Percentiles rank a stretch among this genome's conserved stretches.
Conservation (phyloP, 2,329 filamentous ascomycete genomes). For the Trichoderma harzianum region DNA sequence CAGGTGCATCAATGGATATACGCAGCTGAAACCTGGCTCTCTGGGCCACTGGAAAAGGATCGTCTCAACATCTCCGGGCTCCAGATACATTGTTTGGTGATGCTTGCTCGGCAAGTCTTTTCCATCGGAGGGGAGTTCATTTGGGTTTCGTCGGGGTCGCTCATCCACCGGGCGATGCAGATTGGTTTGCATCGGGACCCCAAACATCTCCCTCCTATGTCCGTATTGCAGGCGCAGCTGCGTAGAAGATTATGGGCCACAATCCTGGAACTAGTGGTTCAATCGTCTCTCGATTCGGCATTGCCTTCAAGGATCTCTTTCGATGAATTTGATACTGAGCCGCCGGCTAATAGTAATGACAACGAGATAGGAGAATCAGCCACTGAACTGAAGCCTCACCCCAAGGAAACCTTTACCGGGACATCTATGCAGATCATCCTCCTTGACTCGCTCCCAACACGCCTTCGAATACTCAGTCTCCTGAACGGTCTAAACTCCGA, state of each 20-base stretch:
- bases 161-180: constrained; percentile 52
- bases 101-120: constrained; percentile 46
- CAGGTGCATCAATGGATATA: constrained; percentile 51
- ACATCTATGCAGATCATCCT: not conserved
- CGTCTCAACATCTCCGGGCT: constrained; percentile 46
- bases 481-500: not conserved
- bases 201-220: constrained; percentile 45
- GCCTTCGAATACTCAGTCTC: not conserved
- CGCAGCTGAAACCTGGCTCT: constrained; percentile 50
- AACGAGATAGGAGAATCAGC: not conserved
- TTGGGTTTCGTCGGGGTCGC: constrained; percentile 49
- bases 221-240: constrained; percentile 48
- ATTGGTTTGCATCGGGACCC: constrained; percentile 60
- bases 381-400: not conserved
- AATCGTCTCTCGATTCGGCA: constrained; percentile 50
- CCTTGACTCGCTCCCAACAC: not conserved
- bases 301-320: constrained; percentile 45
- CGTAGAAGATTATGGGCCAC: constrained; percentile 55
- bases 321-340: constrained; percentile 48
- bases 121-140: constrained; percentile 48
- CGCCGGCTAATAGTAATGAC: constrained; percentile 41
- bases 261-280: constrained; percentile 52
- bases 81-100: constrained; percentile 51
- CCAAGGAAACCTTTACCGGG: not conserved
- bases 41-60: constrained; percentile 44